A percentile compares a stretch with the other conserved stretches of the same genome.
Evolutionary conservation across 352 stramenopile species (phyloP).

Genomic region (Saprolegnia diclina): DNA sequence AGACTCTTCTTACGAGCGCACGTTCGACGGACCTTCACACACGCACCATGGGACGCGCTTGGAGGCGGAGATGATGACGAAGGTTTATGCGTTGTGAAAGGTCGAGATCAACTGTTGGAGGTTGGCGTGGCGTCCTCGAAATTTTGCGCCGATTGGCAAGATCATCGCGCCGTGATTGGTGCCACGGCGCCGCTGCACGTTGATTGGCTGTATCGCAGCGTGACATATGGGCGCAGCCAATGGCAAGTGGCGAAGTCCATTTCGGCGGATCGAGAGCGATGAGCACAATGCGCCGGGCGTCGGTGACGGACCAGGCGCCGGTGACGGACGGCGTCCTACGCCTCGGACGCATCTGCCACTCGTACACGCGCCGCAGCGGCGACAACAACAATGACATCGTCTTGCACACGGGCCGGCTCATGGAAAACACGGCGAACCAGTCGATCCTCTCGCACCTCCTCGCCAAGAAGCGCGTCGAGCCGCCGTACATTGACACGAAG

Average conservation of each 20-base stretch:
- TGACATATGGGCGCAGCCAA: not conserved
- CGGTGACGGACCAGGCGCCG: not conserved
- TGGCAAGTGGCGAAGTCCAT: not conserved
- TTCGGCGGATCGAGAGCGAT: not conserved
- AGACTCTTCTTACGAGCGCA: not conserved
- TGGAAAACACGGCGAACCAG: not conserved
- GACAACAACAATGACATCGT: not conserved
- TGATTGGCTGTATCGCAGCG: not conserved
- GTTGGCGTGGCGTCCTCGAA: no score
- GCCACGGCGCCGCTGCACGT: not conserved
- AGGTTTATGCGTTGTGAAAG: no score
- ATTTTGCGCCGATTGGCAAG: no score
- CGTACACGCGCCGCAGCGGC: not conserved
- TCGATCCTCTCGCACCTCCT: not conserved
- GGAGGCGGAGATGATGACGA: no score
- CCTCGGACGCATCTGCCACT: not conserved
- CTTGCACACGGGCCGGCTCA: not conserved
- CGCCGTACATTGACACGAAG: not conserved
- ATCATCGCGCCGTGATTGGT: no score
- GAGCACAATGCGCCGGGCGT: not conserved
- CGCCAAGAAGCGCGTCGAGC: not conserved
- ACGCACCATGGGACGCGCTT: no score
- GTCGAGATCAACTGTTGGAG: no score
- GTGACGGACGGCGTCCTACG: not conserved
- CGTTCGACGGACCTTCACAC: no score